Evolutionary conservation across 2,329 filamentous ascomycete species (phyloP).

Genomic region (Arthrobotrys entomopaga): DNA sequence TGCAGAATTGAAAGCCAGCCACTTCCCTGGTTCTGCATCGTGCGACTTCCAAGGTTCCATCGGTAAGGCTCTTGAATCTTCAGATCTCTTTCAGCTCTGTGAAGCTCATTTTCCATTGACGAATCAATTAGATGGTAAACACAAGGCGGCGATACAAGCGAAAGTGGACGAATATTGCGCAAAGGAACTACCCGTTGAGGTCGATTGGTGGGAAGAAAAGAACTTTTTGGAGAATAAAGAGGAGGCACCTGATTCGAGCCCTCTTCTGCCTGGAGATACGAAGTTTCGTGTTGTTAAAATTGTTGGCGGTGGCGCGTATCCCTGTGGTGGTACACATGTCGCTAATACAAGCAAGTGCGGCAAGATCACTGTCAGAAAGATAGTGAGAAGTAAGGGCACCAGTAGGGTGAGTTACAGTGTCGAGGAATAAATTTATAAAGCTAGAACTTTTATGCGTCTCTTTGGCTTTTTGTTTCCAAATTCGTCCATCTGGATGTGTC

Average conservation of each 20-base stretch:
- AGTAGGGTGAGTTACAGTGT: slow-evolving; percentile 66
- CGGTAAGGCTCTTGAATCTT: slow-evolving; percentile 57
- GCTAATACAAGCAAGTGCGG: slow-evolving; percentile 70
- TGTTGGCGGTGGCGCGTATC: slow-evolving; percentile 74
- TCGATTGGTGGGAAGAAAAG: too few species aligned
- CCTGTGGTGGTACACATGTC: slow-evolving; percentile 80
- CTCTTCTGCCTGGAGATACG: slow-evolving; percentile 65
- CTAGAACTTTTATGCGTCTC: too few species aligned
- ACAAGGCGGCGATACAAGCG: too few species aligned
- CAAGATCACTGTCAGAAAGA: slow-evolving; percentile 73
- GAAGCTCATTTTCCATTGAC: too few species aligned
- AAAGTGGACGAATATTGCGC: too few species aligned
- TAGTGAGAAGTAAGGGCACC: slow-evolving; percentile 72
- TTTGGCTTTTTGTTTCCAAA: too few species aligned
- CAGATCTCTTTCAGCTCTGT: too few species aligned
- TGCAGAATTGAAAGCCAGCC: slow-evolving; percentile 76
- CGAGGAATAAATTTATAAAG: neutral
- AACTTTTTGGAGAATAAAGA: too few species aligned
- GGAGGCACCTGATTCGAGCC: slow-evolving; percentile 65
- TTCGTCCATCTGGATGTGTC: too few species aligned
- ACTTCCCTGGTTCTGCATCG: slow-evolving; percentile 74
- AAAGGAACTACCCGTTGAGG: too few species aligned
- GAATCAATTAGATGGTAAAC: too few species aligned
- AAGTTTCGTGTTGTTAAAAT: slow-evolving; percentile 76
- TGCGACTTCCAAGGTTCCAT: slow-evolving; percentile 77